Evolutionary conservation across 345 rosid species (phyloP), one percentile per base, ranked within the genome.

Genomic region (Populus alba): DNA sequence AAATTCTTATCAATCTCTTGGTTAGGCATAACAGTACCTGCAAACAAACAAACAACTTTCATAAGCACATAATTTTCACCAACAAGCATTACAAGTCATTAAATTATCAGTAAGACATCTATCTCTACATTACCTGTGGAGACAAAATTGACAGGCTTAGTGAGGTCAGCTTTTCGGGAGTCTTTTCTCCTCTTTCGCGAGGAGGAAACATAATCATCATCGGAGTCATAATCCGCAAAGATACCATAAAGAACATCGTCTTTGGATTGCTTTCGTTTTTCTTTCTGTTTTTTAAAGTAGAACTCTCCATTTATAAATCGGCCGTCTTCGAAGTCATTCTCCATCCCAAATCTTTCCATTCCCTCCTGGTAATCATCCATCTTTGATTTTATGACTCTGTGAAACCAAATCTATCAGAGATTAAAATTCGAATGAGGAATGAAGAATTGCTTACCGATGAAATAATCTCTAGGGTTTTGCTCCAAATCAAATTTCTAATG

Each of bases 321-420:
- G 38, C 92, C 97, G 23, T 81, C 99, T 38, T 95, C 99, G 63
- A 81, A 92, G 39, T 95, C 98, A 73, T 95, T 95, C 27, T 93
- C 94, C 93, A 88, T 85, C 29, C 87, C 90, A 74, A 92, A 95
- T 69, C 90, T 88, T 80, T 93, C 98, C 98, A 88, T 92, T 78
- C 91, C 95, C 80, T 93, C 97, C 77, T 92, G 95, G 65, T 90
- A 81, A 47, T 93, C 98, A 38, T 95, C 97, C 98, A 91, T 92
- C 67, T 82, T 83, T n/a, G n/a, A 8, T 20, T 55, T 55, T 55
- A 55, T 55, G 25, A 20, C 62, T 22, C 23, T 22, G 12, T n/a
- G 10, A 55, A 22, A 55, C 62, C 27, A 9, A 55, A n/a, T 22
- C 62, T 55, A 55, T 55, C 27, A 47, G 45, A 41, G 45, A 41